Evolutionary conservation across 768 basidiomycete species (phyloP).

Genomic region (Auriculariales sp.): DNA sequence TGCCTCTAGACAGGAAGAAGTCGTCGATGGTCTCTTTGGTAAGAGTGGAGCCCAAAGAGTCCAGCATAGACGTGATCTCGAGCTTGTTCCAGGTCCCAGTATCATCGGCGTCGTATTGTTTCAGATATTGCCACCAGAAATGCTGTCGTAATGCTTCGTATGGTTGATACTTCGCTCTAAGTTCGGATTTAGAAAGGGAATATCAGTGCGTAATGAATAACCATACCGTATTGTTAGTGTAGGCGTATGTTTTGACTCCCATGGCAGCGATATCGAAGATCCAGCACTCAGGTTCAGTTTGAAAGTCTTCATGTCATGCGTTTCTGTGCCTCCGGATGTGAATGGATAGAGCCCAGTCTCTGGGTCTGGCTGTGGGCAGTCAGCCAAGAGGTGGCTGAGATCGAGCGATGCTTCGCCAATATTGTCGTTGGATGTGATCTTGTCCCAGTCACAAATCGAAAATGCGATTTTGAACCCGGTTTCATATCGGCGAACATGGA

Average conservation of each 20-base stretch:
- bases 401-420: slow-evolving; percentile 69
- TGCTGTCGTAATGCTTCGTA: slow-evolving; percentile 82
- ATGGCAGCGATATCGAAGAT: slow-evolving; percentile 35
- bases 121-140: slow-evolving; percentile 82
- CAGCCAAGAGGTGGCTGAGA: slow-evolving; percentile 51
- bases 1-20: slow-evolving; percentile 65
- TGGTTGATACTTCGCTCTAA: slow-evolving; percentile 85
- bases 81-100: slow-evolving; percentile 58
- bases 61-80: slow-evolving; percentile 89
- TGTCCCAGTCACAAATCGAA: slow-evolving; percentile 92
- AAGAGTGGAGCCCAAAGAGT: slow-evolving; percentile 90
- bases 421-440: slow-evolving; percentile 75
- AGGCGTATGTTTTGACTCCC: slow-evolving; percentile 65
- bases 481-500: slow-evolving; percentile 87
- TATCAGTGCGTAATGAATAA: not conserved
- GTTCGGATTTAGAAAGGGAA: slow-evolving; percentile 5
- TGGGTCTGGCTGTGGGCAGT: slow-evolving; percentile 46
- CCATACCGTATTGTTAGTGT: slow-evolving; percentile 48
- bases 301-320: slow-evolving; percentile 56
- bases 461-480: slow-evolving; percentile 64
- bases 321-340: slow-evolving; percentile 32
- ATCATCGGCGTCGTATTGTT: slow-evolving; percentile 84
- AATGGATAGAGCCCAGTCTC: slow-evolving; percentile 39
- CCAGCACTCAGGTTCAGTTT: slow-evolving; percentile 50
- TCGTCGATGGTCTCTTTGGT: slow-evolving; percentile 60